Percentiles rank a stretch among this genome's conserved stretches.
Conservation (phyloP, 83 land plant species). For the Picea mariana region DNA sequence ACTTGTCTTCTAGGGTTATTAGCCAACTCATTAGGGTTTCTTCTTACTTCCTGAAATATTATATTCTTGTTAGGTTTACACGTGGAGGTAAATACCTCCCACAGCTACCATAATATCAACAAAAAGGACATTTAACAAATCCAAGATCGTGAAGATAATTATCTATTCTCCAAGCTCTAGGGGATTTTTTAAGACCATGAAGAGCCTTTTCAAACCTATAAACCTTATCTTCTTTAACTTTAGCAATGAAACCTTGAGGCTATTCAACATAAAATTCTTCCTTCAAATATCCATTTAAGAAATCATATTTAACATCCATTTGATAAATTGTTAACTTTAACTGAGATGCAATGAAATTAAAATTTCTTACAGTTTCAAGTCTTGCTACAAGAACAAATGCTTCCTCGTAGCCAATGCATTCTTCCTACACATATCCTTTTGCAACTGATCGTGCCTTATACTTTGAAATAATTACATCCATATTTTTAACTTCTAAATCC, state of each 20-base stretch:
- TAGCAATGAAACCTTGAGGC: conserved; percentile 23
- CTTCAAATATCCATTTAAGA: conserved; percentile 22
- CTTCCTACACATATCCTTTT: too few relatives aligned
- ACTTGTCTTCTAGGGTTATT: too few relatives aligned
- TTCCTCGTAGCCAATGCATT: conserved; percentile 10
- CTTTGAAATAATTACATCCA: too few relatives aligned
- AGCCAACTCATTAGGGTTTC: too few relatives aligned
- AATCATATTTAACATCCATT: conserved; percentile 25
- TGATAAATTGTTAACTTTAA: conserved; percentile 17
- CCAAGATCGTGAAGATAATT: conserved; percentile 1
- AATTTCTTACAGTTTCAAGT: conserved; percentile 19
- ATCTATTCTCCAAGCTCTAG: conserved; percentile 26
- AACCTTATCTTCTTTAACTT: neutral
- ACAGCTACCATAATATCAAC: too few relatives aligned
- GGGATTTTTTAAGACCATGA: conserved; percentile 33
- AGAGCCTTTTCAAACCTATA: conserved; percentile 25
- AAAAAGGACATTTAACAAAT: neutral
- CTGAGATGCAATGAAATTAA: conserved; percentile 19
- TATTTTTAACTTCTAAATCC: too few relatives aligned
- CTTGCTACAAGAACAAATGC: conserved; percentile 29
- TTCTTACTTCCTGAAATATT: too few relatives aligned
- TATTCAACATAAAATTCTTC: conserved; percentile 25
- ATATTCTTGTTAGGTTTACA: too few relatives aligned
- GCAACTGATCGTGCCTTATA: too few relatives aligned
- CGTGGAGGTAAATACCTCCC: too few relatives aligned